Evolutionary conservation across 129 eudicot species (phyloP), one percentile per base, ranked within the genome.

Genomic region (Cynara cardunculus): DNA sequence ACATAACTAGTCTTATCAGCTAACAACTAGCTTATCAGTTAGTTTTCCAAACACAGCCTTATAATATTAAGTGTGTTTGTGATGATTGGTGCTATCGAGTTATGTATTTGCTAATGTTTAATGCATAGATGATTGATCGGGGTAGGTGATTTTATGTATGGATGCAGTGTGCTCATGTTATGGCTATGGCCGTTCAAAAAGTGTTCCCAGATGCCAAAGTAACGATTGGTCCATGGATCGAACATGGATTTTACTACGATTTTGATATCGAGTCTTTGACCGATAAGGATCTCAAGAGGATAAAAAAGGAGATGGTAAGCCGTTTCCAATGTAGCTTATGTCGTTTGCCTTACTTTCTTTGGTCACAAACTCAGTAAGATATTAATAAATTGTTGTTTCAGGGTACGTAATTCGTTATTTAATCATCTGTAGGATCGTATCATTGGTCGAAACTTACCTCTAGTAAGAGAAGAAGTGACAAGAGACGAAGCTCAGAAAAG

Each of bases 161-260:
- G 37, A 62, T 89, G 90, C 95, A 96, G 99, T 92, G 99, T 92
- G 99, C 99, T 83, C 98, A 96, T 96, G 99, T 96, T 8, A 92
- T 96, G 99, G 99, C 99, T 81, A 96, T 96, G 99, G 99, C 99
- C 28, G 98, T 96, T 83, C 99, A 96, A 88, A 96, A 92, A 85
- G 87, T 92, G 39, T 92, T 86, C 37, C 99, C 99, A 0, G 87
- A 92, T 84, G 99, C 99, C 27, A 96, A 92, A 90, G 99, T 96
- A 56, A 96, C 99, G 0, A 96, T 96, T 67, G 99, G 99, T 44
- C 99, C 99, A 32, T 96, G 99, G 99, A 96, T 96, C 61, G 99
- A 96, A 75, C 91, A 89, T 82, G 99, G 99, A 1, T 96, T 96
- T 77, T 96, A 92, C 80, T 96, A 96, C 39, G 99, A 96, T 86